Evolutionary conservation across 2,329 filamentous ascomycete genomes (phyloP).

Genomic region (Xylaria sp.): DNA sequence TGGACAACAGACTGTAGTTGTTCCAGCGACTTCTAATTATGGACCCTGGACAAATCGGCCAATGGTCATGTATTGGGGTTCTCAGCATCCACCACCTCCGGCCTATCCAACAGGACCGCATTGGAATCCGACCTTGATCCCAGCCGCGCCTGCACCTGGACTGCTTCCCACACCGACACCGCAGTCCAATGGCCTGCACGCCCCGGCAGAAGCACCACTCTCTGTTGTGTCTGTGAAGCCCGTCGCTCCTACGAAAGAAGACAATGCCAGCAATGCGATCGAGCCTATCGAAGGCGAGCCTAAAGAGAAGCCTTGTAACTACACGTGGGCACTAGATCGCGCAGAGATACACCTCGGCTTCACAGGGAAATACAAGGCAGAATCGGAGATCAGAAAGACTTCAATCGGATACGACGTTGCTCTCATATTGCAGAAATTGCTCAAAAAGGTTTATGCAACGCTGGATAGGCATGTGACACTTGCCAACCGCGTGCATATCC

Average conservation of each 20-base stretch:
- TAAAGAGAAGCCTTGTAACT: conserved; percentile 34
- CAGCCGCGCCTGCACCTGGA: neutral
- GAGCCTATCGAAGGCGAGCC: conserved; percentile 8
- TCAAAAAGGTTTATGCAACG: conserved; percentile 35
- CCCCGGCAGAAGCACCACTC: neutral
- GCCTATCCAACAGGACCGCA: neutral
- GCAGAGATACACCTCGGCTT: conserved; percentile 39
- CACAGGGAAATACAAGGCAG: conserved; percentile 37
- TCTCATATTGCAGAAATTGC: conserved; percentile 36
- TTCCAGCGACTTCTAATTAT: too few species aligned
- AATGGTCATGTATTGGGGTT: conserved; percentile 5
- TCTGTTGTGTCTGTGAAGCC: neutral
- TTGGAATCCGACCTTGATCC: neutral
- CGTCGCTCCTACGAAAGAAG: neutral
- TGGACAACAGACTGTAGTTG: neutral
- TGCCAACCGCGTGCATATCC: conserved; percentile 41
- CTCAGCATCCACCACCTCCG: conserved; percentile 16
- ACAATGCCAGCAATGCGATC: conserved; percentile 7
- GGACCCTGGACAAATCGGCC: neutral
- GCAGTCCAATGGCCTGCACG: neutral
- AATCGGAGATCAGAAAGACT: conserved; percentile 29
- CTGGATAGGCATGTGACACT: conserved; percentile 36
- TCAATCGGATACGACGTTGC: conserved; percentile 32
- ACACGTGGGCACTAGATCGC: conserved; percentile 36
- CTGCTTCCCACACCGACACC: neutral